Evolutionary conservation across 1,284 basidiomycete species (phyloP).

Genomic region (Ganoderma lingzhi): DNA sequence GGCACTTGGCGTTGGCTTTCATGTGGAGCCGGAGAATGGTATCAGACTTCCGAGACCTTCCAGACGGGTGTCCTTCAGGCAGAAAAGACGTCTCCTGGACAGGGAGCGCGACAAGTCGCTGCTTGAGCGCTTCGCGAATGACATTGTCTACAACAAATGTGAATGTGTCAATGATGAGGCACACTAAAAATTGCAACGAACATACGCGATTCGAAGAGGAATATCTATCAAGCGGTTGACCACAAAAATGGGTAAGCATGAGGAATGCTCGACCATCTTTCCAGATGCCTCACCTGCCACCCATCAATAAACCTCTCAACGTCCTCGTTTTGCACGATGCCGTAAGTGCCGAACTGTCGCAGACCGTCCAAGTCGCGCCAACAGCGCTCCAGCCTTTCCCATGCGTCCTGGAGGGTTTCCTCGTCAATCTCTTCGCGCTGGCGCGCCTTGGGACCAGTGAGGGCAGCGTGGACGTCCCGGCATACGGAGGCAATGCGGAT

Average conservation of each 20-base stretch:
- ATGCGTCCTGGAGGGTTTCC: constrained; percentile 71
- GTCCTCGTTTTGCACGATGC: constrained; percentile 61
- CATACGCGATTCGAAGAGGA: constrained; percentile 81
- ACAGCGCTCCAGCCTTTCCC: constrained; percentile 81
- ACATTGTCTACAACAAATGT: constrained; percentile 60
- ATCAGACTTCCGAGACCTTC: constrained; percentile 42
- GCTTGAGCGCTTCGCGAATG: constrained; percentile 70
- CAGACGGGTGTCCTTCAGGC: constrained; percentile 33
- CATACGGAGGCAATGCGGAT: constrained; percentile 78
- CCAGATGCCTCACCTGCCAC: constrained; percentile 64
- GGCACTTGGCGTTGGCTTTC: constrained; percentile 63
- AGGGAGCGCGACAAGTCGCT: constrained; percentile 49
- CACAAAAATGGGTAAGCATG: constrained; percentile 16
- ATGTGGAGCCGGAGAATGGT: constrained; percentile 54
- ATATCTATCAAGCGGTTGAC: constrained; percentile 55
- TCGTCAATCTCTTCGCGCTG: constrained; percentile 67
- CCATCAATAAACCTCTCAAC: constrained; percentile 70
- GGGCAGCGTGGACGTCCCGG: constrained; percentile 73
- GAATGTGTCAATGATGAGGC: constrained; percentile 24
- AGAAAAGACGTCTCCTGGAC: constrained; percentile 32
- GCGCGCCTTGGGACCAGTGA: constrained; percentile 79
- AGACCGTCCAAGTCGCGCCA: constrained; percentile 85
- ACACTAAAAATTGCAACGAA: constrained; percentile 6
- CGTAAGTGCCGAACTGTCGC: constrained; percentile 47
- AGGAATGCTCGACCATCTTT: constrained; percentile 26